Base-by-base conservation (phyloP, 2,329 filamentous ascomycete species). In the Podosphaera fusca region DNA sequence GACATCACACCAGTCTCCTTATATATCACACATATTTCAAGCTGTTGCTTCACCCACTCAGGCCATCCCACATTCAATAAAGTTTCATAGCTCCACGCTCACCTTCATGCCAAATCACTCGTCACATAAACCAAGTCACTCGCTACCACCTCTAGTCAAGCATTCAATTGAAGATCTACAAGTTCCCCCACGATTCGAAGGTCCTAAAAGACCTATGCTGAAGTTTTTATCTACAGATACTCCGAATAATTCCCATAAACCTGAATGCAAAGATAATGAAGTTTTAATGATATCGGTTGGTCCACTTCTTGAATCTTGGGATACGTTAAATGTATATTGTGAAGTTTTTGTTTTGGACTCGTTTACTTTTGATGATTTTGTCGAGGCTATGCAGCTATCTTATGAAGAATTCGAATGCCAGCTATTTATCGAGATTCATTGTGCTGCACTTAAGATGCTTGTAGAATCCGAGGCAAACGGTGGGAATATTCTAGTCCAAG, bases 311-410 rank as follows among this genome's bases (percentile, higher is more conserved):
- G 90, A 95, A 70, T 87, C 86, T 0, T 98, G 92, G 92, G 88
- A 95, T 64, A 95, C 89, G 0, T 75, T 98, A 38, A 98, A 95
- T 65, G 90, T 98, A n/a, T 95, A 95, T 67, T 94, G 88, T 66
- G 87, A 95, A 65, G 84, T 95, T 21, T 94, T 94, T 66, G 80
- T 87, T 65, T 75, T 98, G 33, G 92, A 98, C 69, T 96, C 90
- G 0, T 98, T 98, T 67, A 96, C 90, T 0, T 94, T 96, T 65
- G 92, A 98, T 67, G 92, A 98, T 68, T 96, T 89, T 64, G 76
- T 95, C 3, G 85, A 96, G 67, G 84, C 89, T 0, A 81, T 98
- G 75, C 77, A 82, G 54, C 83, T 89, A 58, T 78, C 84, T 0
- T 87, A 81, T 0, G 80, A 87, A 30, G 30, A 34, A 8, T 72